Conservation (phyloP, 768 basidiomycete species). For the Nevesoporus exiguus region DNA sequence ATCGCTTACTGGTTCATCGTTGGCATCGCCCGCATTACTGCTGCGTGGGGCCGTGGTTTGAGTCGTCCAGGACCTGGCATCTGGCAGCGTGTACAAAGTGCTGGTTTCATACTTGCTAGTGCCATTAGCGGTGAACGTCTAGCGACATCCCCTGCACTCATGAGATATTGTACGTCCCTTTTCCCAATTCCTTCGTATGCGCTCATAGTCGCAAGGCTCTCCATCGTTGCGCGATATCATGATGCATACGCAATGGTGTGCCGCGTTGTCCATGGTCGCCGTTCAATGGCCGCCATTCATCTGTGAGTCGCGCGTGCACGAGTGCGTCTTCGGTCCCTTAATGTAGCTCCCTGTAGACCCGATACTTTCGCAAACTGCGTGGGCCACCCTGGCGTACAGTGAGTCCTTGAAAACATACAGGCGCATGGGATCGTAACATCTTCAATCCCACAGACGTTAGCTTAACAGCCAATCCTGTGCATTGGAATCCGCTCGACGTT, state of each 20-base stretch:
- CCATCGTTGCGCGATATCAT: conserved; percentile 91
- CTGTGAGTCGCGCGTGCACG: conserved; percentile 50
- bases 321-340: conserved; percentile 10
- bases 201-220: conserved; percentile 54
- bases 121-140: conserved; percentile 91
- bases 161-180: conserved; percentile 75
- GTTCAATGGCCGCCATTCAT: conserved; percentile 93
- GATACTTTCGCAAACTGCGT: conserved; percentile 81
- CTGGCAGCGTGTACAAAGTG: conserved; percentile 75
- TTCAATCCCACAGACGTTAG: conserved; percentile 59
- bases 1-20: conserved; percentile 81
- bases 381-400: conserved; percentile 83
- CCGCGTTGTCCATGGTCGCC: conserved; percentile 86
- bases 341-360: conserved; percentile 57
- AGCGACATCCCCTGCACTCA: conserved; percentile 76
- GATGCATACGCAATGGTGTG: conserved; percentile 91
- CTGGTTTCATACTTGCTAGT: conserved; percentile 86
- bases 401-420: conserved; percentile 23
- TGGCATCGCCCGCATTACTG: conserved; percentile 73
- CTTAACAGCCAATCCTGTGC: conserved; percentile 50
- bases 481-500: conserved; percentile 66
- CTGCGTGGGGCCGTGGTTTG: conserved; percentile 79
- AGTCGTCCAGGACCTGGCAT: conserved; percentile 53
- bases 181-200: conserved; percentile 7
- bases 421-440: conserved; percentile 7